Base-by-base conservation (phyloP, 768 basidiomycete species). In the Psilocybe cubensis region DNA sequence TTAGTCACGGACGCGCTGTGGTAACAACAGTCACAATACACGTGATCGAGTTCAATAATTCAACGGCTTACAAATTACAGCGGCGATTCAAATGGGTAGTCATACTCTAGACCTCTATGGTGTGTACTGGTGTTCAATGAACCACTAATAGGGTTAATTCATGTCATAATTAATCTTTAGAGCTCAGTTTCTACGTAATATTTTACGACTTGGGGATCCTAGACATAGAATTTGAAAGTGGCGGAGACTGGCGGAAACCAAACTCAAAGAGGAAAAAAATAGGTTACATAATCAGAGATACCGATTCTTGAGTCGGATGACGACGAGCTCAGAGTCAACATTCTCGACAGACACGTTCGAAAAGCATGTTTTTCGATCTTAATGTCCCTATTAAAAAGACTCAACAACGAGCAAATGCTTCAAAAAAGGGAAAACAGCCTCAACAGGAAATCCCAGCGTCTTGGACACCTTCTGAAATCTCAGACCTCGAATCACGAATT, bases 351-450 rank as follows among this genome's bases (percentile, higher is more conserved):
- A 20, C 8, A 23, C 20, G 18, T 7, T 4, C n/a, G 4, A 7
- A 11, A 6, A 42, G 25, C 23, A 87, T 88, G 87, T 87, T 78
- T 63, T 88, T 86, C 62, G 88, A 89, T 70, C 77, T 89, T 56
- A 88, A 89, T 63, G 71, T 90, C 11, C 84, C 86, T 0, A 70
- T 87, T 40, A 74, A 77, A 5, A 68, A 66, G 44, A 23, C 70
- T 52, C 8, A 61, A 58, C 66, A 20, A 47, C 76, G 62, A 66
- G 67, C 56, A 46, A 72, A 68, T 62, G 20, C 63, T 17, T 74
- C 83, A 35, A 86, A 82, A 63, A 88, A 88, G 63, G 81, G 72
- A 57, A 87, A 87, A 61, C 82, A 84, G 62, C 65, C 66, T 3
- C 70, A 74, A 33, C 66, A 62, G 33, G 61, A 65, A 7, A 53